These are phyloP conservation scores for Calonectria fujianensis DNA, from an alignment of 2,329 filamentous ascomycete genomes.

Conservation along the genomic window DNA sequence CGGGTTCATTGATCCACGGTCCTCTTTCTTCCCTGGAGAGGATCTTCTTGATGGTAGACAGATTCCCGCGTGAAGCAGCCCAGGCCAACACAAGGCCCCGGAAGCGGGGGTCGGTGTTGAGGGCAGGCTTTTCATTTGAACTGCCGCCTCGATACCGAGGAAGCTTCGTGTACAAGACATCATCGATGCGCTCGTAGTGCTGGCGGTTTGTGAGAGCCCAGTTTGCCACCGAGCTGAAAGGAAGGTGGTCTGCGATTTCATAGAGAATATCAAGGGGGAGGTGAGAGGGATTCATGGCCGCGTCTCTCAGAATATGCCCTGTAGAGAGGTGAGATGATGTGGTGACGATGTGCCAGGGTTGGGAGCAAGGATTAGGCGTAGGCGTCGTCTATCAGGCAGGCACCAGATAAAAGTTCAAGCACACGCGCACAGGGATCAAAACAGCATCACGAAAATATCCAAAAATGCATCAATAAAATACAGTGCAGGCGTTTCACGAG, in stretches of 20 bases:
- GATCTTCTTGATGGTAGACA: constrained; percentile 9
- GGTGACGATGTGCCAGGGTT: not conserved
- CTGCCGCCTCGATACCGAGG: constrained; percentile 2
- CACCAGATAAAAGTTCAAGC: not conserved
- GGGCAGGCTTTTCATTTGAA: constrained; percentile 8
- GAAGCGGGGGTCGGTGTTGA: constrained; percentile 20
- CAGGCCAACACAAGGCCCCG: constrained; percentile 27
- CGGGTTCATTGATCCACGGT: constrained; percentile 32
- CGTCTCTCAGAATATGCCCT: not conserved
- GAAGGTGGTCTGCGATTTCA: constrained; percentile 30
- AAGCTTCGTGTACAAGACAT: constrained; percentile 28
- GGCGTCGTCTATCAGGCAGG: not conserved
- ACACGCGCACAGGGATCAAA: not conserved
- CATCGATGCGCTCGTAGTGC: constrained; percentile 11
- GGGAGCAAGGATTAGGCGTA: not conserved
- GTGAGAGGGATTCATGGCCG: constrained; percentile 24
- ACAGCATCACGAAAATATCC: not conserved
- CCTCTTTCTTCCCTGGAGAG: constrained; percentile 4
- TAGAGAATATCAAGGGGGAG: constrained; percentile 33
- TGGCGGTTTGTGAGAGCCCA: constrained; percentile 21
- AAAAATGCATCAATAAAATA: not conserved
- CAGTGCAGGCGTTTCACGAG: not conserved
- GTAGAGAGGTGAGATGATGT: not conserved
- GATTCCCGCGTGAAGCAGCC: constrained; percentile 31
- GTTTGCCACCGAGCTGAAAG: constrained; percentile 26